Conservation (phyloP, 768 basidiomycete genomes). For the Termitomyces sp. region DNA sequence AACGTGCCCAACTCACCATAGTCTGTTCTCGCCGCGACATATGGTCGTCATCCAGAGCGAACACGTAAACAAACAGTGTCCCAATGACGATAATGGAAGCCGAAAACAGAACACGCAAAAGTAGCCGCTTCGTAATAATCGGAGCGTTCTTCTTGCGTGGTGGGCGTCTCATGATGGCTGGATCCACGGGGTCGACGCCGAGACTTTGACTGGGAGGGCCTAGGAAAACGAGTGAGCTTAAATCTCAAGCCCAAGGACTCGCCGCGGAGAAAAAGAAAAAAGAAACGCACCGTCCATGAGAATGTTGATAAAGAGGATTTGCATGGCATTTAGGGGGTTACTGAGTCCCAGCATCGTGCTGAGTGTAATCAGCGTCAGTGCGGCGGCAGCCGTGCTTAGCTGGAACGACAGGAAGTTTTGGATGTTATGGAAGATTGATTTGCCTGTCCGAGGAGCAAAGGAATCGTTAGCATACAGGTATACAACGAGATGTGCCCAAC, state of each 20-base stretch:
- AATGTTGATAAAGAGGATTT: slow-evolving; percentile 99
- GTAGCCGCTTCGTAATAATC: slow-evolving; percentile 73
- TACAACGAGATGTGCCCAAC: slow-evolving; percentile 1
- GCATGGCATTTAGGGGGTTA: slow-evolving; percentile 97
- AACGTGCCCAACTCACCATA: slow-evolving; percentile 58
- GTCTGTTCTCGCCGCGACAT: slow-evolving; percentile 91
- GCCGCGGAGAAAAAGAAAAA: slow-evolving; percentile 6
- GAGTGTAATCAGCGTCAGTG: slow-evolving; percentile 90
- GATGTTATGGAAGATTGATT: slow-evolving; percentile 99
- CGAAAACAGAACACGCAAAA: slow-evolving; percentile 86
- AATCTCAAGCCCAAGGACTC: background rate
- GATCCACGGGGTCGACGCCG: slow-evolving; percentile 95
- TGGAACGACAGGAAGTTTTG: slow-evolving; percentile 98
- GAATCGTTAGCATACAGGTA: slow-evolving; percentile 8
- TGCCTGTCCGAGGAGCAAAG: slow-evolving; percentile 46
- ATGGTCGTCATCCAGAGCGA: slow-evolving; percentile 78
- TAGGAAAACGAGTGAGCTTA: slow-evolving; percentile 28
- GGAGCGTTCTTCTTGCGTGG: slow-evolving; percentile 92
- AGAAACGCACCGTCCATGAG: slow-evolving; percentile 83
- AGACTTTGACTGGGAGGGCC: slow-evolving; percentile 94
- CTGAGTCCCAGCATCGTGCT: slow-evolving; percentile 87
- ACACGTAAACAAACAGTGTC: slow-evolving; percentile 83
- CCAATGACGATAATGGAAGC: slow-evolving; percentile 90
- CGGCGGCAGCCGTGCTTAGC: slow-evolving; percentile 95
- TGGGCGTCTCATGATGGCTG: slow-evolving; percentile 87